A percentile compares a stretch with the other conserved stretches of the same genome.
phyloP scores from a whole-genome alignment of 2,329 filamentous ascomycete species.

The Lachnellula suecica region DNA sequence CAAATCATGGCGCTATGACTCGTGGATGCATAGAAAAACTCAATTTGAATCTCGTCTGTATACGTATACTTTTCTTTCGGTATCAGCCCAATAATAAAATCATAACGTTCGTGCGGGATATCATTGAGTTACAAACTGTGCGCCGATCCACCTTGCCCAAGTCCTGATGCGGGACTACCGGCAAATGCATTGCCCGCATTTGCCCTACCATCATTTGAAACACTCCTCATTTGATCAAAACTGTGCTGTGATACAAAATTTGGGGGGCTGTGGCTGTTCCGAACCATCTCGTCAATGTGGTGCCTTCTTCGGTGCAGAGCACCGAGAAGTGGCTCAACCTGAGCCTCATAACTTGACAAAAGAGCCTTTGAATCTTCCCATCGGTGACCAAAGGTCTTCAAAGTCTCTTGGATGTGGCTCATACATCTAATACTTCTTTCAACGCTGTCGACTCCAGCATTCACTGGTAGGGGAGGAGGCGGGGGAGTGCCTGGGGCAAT shows the following conservation, averaged over 20 bases:
- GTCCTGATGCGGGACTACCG: slow-evolving; percentile 8
- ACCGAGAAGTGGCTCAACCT: slow-evolving; percentile 25
- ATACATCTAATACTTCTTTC: slow-evolving; percentile 56
- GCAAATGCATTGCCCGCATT: slow-evolving; percentile 17
- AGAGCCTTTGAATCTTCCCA: slow-evolving; percentile 58
- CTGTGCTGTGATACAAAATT: slow-evolving; percentile 15
- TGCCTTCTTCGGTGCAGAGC: slow-evolving; percentile 44
- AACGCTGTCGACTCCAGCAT: slow-evolving; percentile 47
- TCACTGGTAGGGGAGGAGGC: slow-evolving; percentile 48
- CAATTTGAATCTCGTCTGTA: neutral
- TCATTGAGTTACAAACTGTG: slow-evolving; percentile 11
- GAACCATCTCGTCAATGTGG: slow-evolving; percentile 20
- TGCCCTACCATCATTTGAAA: slow-evolving; percentile 20
- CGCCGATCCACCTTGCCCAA: slow-evolving; percentile 7
- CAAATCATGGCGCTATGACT: no score
- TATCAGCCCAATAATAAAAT: neutral
- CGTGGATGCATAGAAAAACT: no score
- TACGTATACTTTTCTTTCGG: neutral
- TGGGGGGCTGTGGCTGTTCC: slow-evolving; percentile 24
- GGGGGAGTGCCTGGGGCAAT: slow-evolving; percentile 42
- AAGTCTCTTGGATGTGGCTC: slow-evolving; percentile 51
- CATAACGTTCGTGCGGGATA: neutral
- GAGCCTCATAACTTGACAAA: slow-evolving; percentile 50
- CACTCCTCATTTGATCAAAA: slow-evolving; percentile 23
- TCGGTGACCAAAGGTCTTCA: slow-evolving; percentile 56